Base-by-base conservation (phyloP, 352 stramenopile species). In the Phytophthora tentaculata region DNA sequence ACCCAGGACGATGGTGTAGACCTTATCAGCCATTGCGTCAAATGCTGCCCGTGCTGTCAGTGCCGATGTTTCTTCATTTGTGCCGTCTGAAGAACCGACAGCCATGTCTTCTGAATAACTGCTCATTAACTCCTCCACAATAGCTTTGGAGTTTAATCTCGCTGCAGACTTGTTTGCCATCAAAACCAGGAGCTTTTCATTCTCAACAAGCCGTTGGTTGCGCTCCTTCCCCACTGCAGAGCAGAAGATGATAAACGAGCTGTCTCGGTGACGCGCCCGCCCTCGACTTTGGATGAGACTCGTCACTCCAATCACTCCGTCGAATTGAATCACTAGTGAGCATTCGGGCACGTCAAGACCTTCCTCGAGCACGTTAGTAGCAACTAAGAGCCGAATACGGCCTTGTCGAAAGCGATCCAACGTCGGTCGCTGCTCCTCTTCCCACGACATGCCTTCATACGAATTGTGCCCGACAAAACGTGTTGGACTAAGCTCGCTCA, bases 361-460 rank as follows among this genome's bases (percentile, higher is more conserved):
- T 79, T 92, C 86, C 65, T 94, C 86, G 7, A 94, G 69, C 3
- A 94, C 86, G 61, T 90, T 94, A 16, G 86, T 94, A 14, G 86
- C 86, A 16, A 94, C 82, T 26, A 94, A 71, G 50, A 92, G 73
- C 9, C 84, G 75, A 39, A 92, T 92, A 5, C 77, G 64, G 6
- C 84, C 86, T 45, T 87, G 79, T 3, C 84, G 77, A 67, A 94
- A 94, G 3, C 73, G 69, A 14, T 91, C 74, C 6, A 94, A 74
- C 19, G 82, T 93, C 2, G 83, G 84, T 19, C 84, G 80, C 28
- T 95, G 86, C 65, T 95, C 84, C 13, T 90, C 72, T 62, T 95
- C 83, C 83, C 84, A 93, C 2, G 70, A 84, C 86, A 95, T 95
- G 10, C 86, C 84, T 67, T 93, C 83, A 53, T 84, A 95, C 1